Conservation (phyloP, 2,329 filamentous ascomycete species). For the Thyridium curvatum region DNA sequence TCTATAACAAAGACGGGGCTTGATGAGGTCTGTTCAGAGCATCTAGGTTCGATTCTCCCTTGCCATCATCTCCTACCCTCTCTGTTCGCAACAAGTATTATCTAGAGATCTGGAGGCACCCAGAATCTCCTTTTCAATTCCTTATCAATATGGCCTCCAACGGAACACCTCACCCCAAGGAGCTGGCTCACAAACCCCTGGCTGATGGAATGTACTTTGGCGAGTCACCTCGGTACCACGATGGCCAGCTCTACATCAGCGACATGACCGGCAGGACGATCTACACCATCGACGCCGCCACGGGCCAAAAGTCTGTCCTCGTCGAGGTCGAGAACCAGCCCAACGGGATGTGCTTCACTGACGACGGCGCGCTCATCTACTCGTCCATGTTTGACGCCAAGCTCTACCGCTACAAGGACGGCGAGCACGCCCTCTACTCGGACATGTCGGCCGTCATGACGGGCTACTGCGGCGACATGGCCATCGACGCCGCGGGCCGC, state of each 20-base stretch:
- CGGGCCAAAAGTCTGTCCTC: not conserved
- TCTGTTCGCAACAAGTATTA: too few relatives aligned
- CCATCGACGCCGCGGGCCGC: not conserved
- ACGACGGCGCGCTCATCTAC: constrained; percentile 1
- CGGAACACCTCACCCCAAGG: too few relatives aligned
- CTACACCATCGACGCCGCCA: not conserved
- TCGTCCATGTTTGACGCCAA: constrained; percentile 3
- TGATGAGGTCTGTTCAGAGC: too few relatives aligned
- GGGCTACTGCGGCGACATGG: constrained; percentile 3
- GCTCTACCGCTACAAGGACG: constrained; percentile 1
- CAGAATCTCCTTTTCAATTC: too few relatives aligned
- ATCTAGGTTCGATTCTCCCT: too few relatives aligned
- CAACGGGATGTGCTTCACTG: constrained; percentile 1
- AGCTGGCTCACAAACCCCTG: too few relatives aligned
- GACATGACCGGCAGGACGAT: constrained; percentile 1
- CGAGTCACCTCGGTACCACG: constrained; percentile 1
- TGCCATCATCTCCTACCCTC: too few relatives aligned
- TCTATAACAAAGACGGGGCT: too few relatives aligned
- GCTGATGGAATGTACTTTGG: constrained; percentile 1
- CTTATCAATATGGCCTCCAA: too few relatives aligned
- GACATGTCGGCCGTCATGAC: constrained; percentile 2
- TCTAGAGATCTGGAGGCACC: too few relatives aligned
- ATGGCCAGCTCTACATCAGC: constrained; percentile 1
- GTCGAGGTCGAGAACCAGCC: constrained; percentile 2
- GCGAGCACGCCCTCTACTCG: not conserved